These are phyloP conservation scores for Podila clonocystis DNA, from an alignment of 192 early-diverging fungal genomes.

Conservation along the genomic window DNA sequence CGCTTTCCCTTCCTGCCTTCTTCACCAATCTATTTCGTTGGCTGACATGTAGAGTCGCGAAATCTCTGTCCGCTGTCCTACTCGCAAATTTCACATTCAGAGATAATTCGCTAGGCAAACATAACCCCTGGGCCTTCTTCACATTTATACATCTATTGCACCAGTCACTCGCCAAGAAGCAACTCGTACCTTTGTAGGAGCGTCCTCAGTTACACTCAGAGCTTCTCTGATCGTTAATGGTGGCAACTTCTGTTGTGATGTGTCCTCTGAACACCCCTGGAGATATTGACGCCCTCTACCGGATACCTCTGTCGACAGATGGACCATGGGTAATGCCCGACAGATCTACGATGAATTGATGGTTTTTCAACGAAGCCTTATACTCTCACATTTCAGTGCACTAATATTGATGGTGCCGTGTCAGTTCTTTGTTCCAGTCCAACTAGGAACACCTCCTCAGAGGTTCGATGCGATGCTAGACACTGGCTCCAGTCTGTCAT, in stretches of 20 bases:
- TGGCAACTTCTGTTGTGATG: neutral
- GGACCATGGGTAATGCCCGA: constrained; percentile 28
- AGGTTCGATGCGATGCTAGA: constrained; percentile 32
- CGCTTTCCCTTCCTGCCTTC: neutral
- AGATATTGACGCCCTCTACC: constrained; percentile 25
- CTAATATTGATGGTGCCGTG: neutral
- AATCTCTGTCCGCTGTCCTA: no score
- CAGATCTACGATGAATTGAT: neutral
- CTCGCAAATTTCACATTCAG: no score
- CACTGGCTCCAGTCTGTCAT: constrained; percentile 44
- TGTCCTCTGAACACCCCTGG: neutral
- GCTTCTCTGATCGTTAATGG: no score
- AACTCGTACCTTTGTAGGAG: no score
- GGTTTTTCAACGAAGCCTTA: neutral
- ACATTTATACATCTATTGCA: no score
- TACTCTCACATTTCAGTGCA: no score
- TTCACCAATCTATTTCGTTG: neutral
- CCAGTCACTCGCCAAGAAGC: no score
- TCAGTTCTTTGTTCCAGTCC: constrained; percentile 37
- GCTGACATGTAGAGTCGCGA: no score
- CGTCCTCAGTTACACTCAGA: no score
- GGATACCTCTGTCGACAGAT: constrained; percentile 27
- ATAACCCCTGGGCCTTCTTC: no score
- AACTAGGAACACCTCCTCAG: constrained; percentile 32
- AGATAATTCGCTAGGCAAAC: no score